phyloP scores from a whole-genome alignment of 1,284 basidiomycete genomes.

The Cystobasidium slooffiae region DNA sequence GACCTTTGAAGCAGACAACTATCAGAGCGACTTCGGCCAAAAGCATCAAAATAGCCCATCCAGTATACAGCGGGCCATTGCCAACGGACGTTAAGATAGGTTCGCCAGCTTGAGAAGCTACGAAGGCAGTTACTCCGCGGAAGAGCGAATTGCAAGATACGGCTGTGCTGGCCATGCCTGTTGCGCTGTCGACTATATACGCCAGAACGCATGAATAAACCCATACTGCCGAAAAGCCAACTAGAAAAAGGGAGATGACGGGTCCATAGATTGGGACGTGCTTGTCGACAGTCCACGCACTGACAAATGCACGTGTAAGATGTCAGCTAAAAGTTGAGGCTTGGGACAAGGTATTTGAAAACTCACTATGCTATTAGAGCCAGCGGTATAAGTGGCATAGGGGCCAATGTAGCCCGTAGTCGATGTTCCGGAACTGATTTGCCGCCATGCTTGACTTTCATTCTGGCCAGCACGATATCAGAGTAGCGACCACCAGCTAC shows the following conservation, averaged over 20 bases:
- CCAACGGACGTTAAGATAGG: constrained; percentile 44
- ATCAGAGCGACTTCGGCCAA: constrained; percentile 16
- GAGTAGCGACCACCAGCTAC: constrained; percentile 74
- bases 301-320: constrained; percentile 63
- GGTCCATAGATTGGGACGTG: constrained; percentile 44
- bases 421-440: constrained; percentile 62
- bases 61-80: constrained; percentile 50
- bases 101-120: constrained; percentile 45
- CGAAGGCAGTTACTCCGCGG: constrained; percentile 60
- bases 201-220: constrained; percentile 70
- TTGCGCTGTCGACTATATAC: constrained; percentile 70
- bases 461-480: constrained; percentile 66
- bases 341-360: no score
- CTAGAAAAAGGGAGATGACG: constrained; percentile 45
- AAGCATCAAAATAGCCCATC: constrained; percentile 32
- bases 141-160: constrained; percentile 71
- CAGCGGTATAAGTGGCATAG: constrained; percentile 54
- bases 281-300: constrained; percentile 36
- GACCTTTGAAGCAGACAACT: constrained; percentile 12
- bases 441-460: constrained; percentile 68
- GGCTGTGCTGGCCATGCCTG: constrained; percentile 71
- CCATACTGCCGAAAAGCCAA: constrained; percentile 61
- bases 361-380: constrained; percentile 65
- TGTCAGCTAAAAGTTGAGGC: background rate
- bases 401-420: constrained; percentile 46